Conservation (phyloP, 2,329 filamentous ascomycete genomes). For the Aspergillus spinulosporus region DNA sequence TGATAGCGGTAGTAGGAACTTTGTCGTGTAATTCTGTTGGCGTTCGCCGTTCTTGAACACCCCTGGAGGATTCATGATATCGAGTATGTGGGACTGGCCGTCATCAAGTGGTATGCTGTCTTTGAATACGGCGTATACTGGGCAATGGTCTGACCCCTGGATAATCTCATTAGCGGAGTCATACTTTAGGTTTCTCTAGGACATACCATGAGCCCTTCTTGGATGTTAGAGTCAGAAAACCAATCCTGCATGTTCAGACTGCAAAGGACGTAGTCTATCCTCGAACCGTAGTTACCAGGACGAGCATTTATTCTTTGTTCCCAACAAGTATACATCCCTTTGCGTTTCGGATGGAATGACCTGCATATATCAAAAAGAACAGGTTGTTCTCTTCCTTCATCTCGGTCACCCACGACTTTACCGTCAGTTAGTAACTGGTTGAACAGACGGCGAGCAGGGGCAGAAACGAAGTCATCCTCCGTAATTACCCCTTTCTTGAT, state of each 20-base stretch:
- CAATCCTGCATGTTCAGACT: slow-evolving; percentile 75
- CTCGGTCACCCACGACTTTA: slow-evolving; percentile 62
- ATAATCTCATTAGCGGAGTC: slow-evolving; percentile 22
- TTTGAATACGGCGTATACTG: slow-evolving; percentile 76
- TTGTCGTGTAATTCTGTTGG: slow-evolving; percentile 64
- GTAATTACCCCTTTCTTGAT: slow-evolving; percentile 70
- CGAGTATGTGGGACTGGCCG: slow-evolving; percentile 57
- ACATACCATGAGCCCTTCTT: slow-evolving; percentile 75
- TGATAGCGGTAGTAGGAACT: slow-evolving; percentile 69
- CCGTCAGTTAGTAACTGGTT: slow-evolving; percentile 82
- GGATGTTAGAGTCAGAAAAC: slow-evolving; percentile 80
- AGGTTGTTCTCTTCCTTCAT: slow-evolving; percentile 67
- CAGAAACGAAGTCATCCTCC: slow-evolving; percentile 69
- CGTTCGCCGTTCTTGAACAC: slow-evolving; percentile 69
- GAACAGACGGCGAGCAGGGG: slow-evolving; percentile 72
- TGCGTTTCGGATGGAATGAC: slow-evolving; percentile 73
- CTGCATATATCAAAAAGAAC: slow-evolving; percentile 83
- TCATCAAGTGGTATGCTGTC: slow-evolving; percentile 59
- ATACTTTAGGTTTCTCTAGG: neutral
- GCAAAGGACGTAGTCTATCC: slow-evolving; percentile 92
- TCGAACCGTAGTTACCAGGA: slow-evolving; percentile 88
- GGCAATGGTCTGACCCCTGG: slow-evolving; percentile 90
- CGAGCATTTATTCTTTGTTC: slow-evolving; percentile 92
- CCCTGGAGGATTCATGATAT: slow-evolving; percentile 75
- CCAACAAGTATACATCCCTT: slow-evolving; percentile 97